phyloP scores from a whole-genome alignment of 1,284 basidiomycete genomes.

The Ceratobasidium sp. region DNA sequence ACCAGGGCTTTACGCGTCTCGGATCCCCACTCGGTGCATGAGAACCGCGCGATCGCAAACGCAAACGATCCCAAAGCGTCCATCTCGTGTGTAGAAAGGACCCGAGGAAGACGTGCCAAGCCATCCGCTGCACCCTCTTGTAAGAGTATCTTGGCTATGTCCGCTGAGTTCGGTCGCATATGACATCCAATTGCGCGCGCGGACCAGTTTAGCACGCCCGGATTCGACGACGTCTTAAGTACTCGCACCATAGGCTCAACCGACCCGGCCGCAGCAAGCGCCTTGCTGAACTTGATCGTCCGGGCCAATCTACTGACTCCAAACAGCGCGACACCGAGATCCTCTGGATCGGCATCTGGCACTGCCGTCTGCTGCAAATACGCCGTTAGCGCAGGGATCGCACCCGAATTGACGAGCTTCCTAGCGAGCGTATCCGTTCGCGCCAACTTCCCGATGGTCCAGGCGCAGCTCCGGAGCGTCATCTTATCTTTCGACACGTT shows the following conservation, averaged over 20 bases:
- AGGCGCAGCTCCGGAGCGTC: constrained; percentile 29
- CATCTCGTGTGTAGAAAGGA: constrained; percentile 39
- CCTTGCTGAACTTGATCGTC: constrained; percentile 48
- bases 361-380: constrained; percentile 10
- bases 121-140: constrained; percentile 47
- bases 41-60: constrained; percentile 48
- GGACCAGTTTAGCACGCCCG: constrained; percentile 48
- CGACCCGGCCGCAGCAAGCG: constrained; percentile 45
- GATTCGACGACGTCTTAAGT: constrained; percentile 36
- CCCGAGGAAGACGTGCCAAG: constrained; percentile 46
- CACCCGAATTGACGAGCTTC: constrained; percentile 31
- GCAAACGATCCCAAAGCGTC: constrained; percentile 47
- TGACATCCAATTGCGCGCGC: constrained; percentile 48
- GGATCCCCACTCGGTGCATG: constrained; percentile 47
- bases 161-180: constrained; percentile 49
- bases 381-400: constrained; percentile 17
- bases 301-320: constrained; percentile 45
- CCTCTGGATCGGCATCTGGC: constrained; percentile 19
- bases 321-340: constrained; percentile 38
- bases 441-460: constrained; percentile 25
- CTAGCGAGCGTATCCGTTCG: constrained; percentile 28
- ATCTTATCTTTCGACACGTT: constrained; percentile 19
- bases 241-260: constrained; percentile 45
- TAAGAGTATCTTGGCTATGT: constrained; percentile 48
- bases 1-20: constrained; percentile 48